These are phyloP conservation scores for Aquanectria penicillioides DNA, from an alignment of 2,329 filamentous ascomycete species.

Conservation along the genomic window DNA sequence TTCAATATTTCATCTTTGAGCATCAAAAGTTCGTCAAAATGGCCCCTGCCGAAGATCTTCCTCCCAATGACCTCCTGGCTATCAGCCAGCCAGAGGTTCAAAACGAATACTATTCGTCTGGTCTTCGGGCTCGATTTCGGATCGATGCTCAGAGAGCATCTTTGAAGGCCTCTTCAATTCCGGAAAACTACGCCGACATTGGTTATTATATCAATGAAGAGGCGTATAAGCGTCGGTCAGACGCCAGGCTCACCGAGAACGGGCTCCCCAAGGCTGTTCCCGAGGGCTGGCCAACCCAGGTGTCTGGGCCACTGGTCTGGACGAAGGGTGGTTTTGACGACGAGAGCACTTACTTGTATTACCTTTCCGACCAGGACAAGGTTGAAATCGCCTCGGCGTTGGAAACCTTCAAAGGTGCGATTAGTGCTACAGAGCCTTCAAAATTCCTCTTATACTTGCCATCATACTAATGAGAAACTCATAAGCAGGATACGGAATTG, in stretches of 20 bases:
- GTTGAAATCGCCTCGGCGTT: constrained; percentile 3
- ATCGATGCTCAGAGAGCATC: not conserved
- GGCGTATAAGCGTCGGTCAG: not conserved
- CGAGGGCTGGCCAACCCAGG: not conserved
- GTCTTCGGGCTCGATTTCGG: not conserved
- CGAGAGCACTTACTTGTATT: constrained; percentile 5
- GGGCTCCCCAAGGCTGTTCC: not conserved
- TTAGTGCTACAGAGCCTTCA: not conserved
- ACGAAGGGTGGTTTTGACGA: not conserved
- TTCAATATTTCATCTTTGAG: no score
- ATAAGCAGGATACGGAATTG: not conserved
- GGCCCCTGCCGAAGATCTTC: no score
- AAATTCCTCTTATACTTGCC: not conserved
- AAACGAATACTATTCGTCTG: not conserved
- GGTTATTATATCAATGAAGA: not conserved
- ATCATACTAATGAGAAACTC: no score
- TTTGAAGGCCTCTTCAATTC: not conserved
- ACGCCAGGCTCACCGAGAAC: not conserved
- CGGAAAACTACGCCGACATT: not conserved
- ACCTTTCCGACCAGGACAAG: constrained; percentile 1
- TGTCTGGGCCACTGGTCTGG: constrained; percentile 8
- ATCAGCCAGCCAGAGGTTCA: no score
- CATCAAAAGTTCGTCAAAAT: no score
- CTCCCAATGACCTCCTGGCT: no score
- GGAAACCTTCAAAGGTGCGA: constrained; percentile 8